Evolutionary conservation across 1,284 basidiomycete species (phyloP), one percentile per base, ranked within the genome.

Genomic region (Sphagnurus paluster): DNA sequence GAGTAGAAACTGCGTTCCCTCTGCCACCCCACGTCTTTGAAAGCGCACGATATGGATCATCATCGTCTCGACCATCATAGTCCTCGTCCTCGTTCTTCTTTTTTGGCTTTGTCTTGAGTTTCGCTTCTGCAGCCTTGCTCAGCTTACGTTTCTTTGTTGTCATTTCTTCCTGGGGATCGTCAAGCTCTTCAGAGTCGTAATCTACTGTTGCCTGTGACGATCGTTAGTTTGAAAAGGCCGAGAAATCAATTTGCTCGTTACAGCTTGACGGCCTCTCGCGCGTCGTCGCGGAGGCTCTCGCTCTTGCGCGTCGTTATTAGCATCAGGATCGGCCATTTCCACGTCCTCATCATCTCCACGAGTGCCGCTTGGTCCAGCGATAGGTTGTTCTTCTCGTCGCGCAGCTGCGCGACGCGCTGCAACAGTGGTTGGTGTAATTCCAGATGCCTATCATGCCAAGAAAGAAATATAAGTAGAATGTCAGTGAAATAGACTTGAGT

Each of bases 131-230:
- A 2, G 60, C 61, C 51, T 67, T 69, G 5, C 60, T 64, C 28
- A 65, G 50, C 42, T 67, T 70, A 19, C 62, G 61, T 42, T 65
- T 69, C 50, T 67, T 72, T 0, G 61, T 62, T 1, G 70, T 65
- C 51, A 74, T 62, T 69, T 77, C 47, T 60, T 66, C 56, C 65
- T 74, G 59, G 68, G 75, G 37, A 29, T 80, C 83, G 50, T 90
- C 87, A 1, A 89, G 73, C 33, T 88, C 77, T 50, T 92, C 88
- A 0, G 88, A 90, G 38, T 76, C 78, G 55, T 82, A 87, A 8
- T 21, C 42, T 28, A 30, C 79, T 39, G 61, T 68, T 49, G 61
- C 65, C 79, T 83, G 26, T 10, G 28, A 14, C 4, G 13, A 34
- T 1, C 8, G 6, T 11, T 4, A n/a, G n/a, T n/a, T 14, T 4